Evolutionary conservation across 106 monocot genomes (phyloP), one percentile per base, ranked within the genome.

Genomic region (Acorus calamus): DNA sequence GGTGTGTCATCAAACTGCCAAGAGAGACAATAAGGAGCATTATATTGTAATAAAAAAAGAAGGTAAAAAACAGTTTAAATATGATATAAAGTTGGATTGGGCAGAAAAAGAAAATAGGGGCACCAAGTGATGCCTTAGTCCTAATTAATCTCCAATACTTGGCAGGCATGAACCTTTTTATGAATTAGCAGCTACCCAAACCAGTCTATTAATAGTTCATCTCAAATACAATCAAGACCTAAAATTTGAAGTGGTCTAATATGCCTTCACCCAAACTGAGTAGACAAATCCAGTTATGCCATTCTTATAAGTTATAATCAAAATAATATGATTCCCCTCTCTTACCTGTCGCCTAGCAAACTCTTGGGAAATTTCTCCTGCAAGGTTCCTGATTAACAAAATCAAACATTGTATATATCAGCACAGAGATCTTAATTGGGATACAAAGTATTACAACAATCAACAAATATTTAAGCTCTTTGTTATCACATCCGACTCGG

Each of bases 281-380:
- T 1, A 28, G 28, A 28, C 28, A 0, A 28, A 28, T 28, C 0
- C 28, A 28, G 28, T 28, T 28, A 28, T 28, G 28, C 28, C 28
- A 28, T 0, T 28, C 28, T 28, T 28, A 28, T 28, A 28, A 0
- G 1, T 28, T 28, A 28, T 28, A 28, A 28, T 28, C 28, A 28
- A 28, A 28, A 28, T 28, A 28, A 28, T 28, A 28, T 28, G 28
- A 28, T 28, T 28, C 28, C 28, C 28, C 28, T 28, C 28, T 28
- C 76, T 56, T 56, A 92, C 91, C 96, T 98, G 91, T 10, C 85
- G 82, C 48, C 81, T 98, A 58, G 82, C 74, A 62, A 85, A 87
- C 70, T 98, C 96, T 63, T 98, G 80, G 54, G 91, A 69, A 65
- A 98, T 92, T 91, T 98, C 96, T 71, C 96, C 96, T 68, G 91